phyloP scores from a whole-genome alignment of 768 basidiomycete species.

The Hysterangium stoloniferum region DNA sequence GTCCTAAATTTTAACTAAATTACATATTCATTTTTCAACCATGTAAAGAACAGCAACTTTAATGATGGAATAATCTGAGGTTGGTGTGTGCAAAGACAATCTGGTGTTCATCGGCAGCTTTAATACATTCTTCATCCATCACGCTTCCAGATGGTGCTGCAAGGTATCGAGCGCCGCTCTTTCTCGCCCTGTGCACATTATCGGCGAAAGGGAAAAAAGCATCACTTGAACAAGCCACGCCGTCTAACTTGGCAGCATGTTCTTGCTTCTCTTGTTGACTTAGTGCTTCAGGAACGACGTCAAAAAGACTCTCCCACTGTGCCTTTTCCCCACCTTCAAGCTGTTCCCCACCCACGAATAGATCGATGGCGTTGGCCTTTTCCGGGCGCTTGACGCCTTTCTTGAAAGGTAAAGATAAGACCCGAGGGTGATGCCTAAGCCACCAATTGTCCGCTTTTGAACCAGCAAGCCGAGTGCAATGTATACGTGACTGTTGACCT shows the following conservation, averaged over 20 bases:
- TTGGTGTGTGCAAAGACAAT: conserved; percentile 90
- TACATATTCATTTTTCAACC: not conserved
- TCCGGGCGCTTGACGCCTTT: conserved; percentile 97
- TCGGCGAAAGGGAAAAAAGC: conserved; percentile 99
- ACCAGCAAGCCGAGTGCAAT: conserved; percentile 97
- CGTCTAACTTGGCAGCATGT: conserved; percentile 69
- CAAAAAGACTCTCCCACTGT: conserved; percentile 90
- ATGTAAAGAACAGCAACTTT: conserved; percentile 13
- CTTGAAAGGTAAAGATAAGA: conserved; percentile 90
- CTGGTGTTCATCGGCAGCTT: conserved; percentile 87
- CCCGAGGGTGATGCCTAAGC: conserved; percentile 93
- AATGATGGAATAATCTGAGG: conserved; percentile 88
- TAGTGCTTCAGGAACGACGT: conserved; percentile 56
- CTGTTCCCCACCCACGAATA: conserved; percentile 86
- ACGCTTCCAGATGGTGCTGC: conserved; percentile 91
- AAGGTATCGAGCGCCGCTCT: conserved; percentile 88
- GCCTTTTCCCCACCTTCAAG: conserved; percentile 83
- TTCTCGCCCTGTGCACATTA: conserved; percentile 88
- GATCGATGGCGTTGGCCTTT: conserved; percentile 96
- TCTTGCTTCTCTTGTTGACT: conserved; percentile 61
- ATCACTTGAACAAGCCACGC: conserved; percentile 90
- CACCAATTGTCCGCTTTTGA: conserved; percentile 99
- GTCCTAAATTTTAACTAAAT: not conserved
- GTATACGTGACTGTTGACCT: conserved; percentile 97
- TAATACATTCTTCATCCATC: conserved; percentile 96